Conservation (phyloP, 805 yeast species). For the Brettanomyces bruxellensis region DNA sequence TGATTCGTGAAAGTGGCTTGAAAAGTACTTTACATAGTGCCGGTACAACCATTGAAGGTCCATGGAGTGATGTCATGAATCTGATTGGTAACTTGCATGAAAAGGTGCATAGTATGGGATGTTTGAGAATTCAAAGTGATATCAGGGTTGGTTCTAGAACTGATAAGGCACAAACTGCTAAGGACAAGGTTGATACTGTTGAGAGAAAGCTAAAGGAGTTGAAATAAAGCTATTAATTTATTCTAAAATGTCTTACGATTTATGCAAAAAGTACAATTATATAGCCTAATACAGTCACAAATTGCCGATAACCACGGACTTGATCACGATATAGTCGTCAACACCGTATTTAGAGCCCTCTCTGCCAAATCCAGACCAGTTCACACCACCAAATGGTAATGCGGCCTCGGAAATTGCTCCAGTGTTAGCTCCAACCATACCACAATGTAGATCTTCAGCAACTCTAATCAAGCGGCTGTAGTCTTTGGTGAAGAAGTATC, state of each 20-base stretch:
- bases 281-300: background rate
- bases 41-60: constrained; percentile 81
- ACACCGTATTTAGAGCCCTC: constrained; percentile 72
- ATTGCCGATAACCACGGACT: constrained; percentile 49
- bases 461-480: constrained; percentile 46
- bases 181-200: constrained; percentile 63
- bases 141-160: constrained; percentile 80
- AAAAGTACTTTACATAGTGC: constrained; percentile 77
- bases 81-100: constrained; percentile 74
- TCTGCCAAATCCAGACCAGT: constrained; percentile 72
- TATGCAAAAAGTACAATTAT: too few relatives aligned
- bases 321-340: constrained; percentile 61
- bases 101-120: constrained; percentile 60
- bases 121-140: constrained; percentile 75
- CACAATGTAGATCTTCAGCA: constrained; percentile 61
- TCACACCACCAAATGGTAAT: constrained; percentile 72
- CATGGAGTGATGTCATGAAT: constrained; percentile 83
- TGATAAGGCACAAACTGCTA: constrained; percentile 64
- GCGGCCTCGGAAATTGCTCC: constrained; percentile 63
- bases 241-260: too few relatives aligned
- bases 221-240: background rate
- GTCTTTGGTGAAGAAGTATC: constrained; percentile 59
- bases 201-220: constrained; percentile 34
- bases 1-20: constrained; percentile 53
- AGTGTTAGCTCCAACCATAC: constrained; percentile 78